These are phyloP conservation scores for Psilocybe tampanensis DNA, from an alignment of 768 basidiomycete genomes.

Conservation along the genomic window DNA sequence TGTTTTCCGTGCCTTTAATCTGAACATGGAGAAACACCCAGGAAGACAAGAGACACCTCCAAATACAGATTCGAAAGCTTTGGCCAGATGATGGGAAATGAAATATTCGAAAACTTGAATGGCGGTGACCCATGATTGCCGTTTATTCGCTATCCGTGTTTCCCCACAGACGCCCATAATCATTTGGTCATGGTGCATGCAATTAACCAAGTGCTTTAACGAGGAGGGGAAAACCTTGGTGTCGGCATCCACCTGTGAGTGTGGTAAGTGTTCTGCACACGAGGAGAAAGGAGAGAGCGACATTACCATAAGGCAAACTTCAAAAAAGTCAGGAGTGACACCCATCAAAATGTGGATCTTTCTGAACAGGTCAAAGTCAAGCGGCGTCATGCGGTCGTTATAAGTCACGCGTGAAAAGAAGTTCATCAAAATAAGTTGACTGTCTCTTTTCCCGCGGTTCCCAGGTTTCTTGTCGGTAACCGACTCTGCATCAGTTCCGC, in stretches of 20 bases:
- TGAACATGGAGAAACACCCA: constrained; percentile 99
- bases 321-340: constrained; percentile 99
- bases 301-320: constrained; percentile 93
- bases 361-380: constrained; percentile 97
- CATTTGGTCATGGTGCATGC: constrained; percentile 98
- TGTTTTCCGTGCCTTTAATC: constrained; percentile 88
- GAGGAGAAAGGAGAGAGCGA: constrained; percentile 17
- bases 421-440: constrained; percentile 98
- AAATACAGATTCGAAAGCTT: constrained; percentile 98
- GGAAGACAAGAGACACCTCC: constrained; percentile 99
- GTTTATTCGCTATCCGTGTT: constrained; percentile 98
- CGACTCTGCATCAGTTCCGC: constrained; percentile 88
- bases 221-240: constrained; percentile 95
- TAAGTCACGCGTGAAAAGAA: constrained; percentile 99
- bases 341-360: constrained; percentile 97
- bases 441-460: constrained; percentile 98
- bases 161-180: constrained; percentile 99
- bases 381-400: constrained; percentile 97
- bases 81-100: constrained; percentile 97
- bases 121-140: constrained; percentile 96
- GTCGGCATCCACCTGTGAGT: constrained; percentile 90
- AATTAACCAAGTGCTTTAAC: constrained; percentile 89
- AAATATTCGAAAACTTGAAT: constrained; percentile 99
- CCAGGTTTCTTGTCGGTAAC: constrained; percentile 89
- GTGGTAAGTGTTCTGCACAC: neutral